Conservation (phyloP, 2,329 filamentous ascomycete genomes). For the Ascosphaera apis region DNA sequence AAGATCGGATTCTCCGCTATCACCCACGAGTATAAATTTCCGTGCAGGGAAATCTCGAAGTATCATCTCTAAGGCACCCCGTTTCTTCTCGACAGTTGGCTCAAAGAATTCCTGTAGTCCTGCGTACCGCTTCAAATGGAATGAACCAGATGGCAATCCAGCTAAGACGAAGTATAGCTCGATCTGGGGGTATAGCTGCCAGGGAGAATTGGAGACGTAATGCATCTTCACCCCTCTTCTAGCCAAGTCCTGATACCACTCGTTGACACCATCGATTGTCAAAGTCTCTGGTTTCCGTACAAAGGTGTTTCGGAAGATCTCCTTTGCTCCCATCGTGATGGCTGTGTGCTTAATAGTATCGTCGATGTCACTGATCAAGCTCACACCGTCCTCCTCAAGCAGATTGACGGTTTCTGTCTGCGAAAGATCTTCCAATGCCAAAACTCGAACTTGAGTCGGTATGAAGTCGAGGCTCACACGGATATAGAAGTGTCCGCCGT, state of each 20-base stretch:
- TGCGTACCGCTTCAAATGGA: constrained; percentile 88
- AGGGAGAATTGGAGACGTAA: constrained; percentile 98
- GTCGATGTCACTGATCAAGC: constrained; percentile 90
- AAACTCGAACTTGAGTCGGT: constrained; percentile 67
- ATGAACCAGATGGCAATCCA: constrained; percentile 63
- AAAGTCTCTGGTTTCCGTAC: constrained; percentile 64
- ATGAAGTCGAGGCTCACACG: constrained; percentile 69
- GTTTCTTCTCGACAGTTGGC: constrained; percentile 86
- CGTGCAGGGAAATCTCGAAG: constrained; percentile 73
- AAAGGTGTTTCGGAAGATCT: constrained; percentile 93
- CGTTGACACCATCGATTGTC: constrained; percentile 62
- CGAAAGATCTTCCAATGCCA: constrained; percentile 69
- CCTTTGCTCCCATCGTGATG: constrained; percentile 63
- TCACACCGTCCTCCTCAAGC: constrained; percentile 58
- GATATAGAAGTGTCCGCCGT: constrained; percentile 67
- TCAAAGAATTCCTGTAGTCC: constrained; percentile 95
- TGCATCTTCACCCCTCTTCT: constrained; percentile 70
- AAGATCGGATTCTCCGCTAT: constrained; percentile 88
- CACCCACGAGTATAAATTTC: constrained; percentile 76
- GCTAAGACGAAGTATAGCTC: constrained; percentile 63
- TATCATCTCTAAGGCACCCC: constrained; percentile 63
- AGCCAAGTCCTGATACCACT: constrained; percentile 67
- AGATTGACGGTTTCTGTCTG: constrained; percentile 56
- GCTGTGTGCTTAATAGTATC: constrained; percentile 94
- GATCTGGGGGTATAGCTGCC: constrained; percentile 85